Conservation (phyloP, 2,329 filamentous ascomycete genomes). For the Passalora sequoiae region DNA sequence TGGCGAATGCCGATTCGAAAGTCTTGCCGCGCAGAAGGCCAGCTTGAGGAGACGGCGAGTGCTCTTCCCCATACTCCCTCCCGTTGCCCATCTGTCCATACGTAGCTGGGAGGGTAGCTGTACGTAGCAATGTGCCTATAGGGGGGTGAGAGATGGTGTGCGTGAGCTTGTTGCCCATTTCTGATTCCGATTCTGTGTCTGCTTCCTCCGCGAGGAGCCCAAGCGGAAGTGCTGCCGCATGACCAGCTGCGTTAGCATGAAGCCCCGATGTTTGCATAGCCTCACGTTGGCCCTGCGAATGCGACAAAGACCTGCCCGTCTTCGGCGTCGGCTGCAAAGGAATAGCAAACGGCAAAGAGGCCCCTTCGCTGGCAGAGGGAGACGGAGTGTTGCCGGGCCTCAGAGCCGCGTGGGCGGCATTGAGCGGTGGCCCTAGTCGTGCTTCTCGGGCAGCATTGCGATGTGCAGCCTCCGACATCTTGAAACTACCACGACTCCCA, state of each 20-base stretch:
- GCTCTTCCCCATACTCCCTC: constrained; percentile 19
- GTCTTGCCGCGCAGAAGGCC: constrained; percentile 18
- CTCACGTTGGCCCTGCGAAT: constrained; percentile 57
- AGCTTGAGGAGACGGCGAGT: constrained; percentile 13
- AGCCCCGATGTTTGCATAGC: constrained; percentile 10
- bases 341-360: constrained; percentile 71
- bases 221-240: constrained; percentile 24
- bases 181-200: constrained; percentile 27
- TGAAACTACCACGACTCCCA: constrained; percentile 30
- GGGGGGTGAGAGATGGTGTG: constrained; percentile 32
- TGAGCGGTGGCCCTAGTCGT: constrained; percentile 47
- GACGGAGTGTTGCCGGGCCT: constrained; percentile 35
- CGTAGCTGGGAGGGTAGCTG: constrained; percentile 27
- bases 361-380: constrained; percentile 34
- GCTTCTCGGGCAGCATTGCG: constrained; percentile 25
- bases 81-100: constrained; percentile 21
- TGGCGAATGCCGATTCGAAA: constrained; percentile 27
- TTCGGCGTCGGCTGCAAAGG: constrained; percentile 87
- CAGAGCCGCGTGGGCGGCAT: constrained; percentile 10
- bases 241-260: constrained; percentile 16
- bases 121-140: constrained; percentile 29
- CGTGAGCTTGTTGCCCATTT: constrained; percentile 24
- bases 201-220: constrained; percentile 30
- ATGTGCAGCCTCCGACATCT: constrained; percentile 28
- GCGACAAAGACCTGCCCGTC: constrained; percentile 90